A percentile compares a stretch with the other conserved stretches of the same genome.
Conservation (phyloP, 2,329 filamentous ascomycete genomes). For the Talaromyces amestolkiae region DNA sequence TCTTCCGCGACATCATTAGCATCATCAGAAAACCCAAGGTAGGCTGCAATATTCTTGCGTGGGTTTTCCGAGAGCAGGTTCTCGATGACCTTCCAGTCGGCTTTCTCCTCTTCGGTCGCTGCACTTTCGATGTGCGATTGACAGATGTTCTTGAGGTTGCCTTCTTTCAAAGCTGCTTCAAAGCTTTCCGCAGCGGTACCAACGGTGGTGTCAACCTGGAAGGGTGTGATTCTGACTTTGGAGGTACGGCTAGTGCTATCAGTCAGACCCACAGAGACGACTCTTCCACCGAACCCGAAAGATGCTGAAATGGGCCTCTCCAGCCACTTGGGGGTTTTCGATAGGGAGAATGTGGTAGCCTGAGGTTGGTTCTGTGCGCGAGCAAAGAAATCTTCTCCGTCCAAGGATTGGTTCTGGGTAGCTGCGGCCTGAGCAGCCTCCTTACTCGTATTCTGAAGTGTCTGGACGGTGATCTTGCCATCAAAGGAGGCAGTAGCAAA, state of each 20-base stretch:
- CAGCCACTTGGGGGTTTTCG: constrained; percentile 85
- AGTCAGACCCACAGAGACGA: constrained; percentile 68
- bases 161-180: constrained; percentile 74
- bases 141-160: constrained; percentile 76
- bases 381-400: constrained; percentile 95
- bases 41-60: constrained; percentile 80
- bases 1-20: constrained; percentile 52
- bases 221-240: constrained; percentile 79
- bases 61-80: constrained; percentile 81
- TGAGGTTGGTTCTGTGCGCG: constrained; percentile 90
- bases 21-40: constrained; percentile 75
- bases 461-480: constrained; percentile 91
- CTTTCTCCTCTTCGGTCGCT: constrained; percentile 84
- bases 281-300: constrained; percentile 93
- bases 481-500: constrained; percentile 96
- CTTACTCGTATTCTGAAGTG: constrained; percentile 87
- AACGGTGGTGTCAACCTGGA: constrained; percentile 81
- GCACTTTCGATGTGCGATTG: constrained; percentile 72
- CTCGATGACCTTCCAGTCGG: constrained; percentile 92
- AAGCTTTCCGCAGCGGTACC: constrained; percentile 83
- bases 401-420: constrained; percentile 66
- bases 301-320: constrained; percentile 80
- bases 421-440: constrained; percentile 61
- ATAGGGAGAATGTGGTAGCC: constrained; percentile 80
- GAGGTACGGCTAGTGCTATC: constrained; percentile 67